Percentiles rank a stretch among this genome's conserved stretches.
These are phyloP conservation scores for Boletus pseudopeckii DNA, from an alignment of 768 basidiomycete species.

Conservation along the genomic window DNA sequence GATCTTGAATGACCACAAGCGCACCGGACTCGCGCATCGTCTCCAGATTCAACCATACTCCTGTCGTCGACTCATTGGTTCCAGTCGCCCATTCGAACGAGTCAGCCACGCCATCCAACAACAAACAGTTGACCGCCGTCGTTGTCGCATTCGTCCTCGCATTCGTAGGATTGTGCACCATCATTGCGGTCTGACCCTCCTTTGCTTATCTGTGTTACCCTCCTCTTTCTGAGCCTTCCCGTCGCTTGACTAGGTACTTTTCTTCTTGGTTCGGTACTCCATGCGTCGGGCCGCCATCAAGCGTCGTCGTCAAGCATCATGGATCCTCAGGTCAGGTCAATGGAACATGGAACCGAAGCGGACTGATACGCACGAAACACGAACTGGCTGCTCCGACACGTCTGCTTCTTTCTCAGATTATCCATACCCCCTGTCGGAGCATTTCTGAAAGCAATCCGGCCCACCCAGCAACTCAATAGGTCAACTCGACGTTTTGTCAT, in stretches of 20 bases:
- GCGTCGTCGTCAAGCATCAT: constrained; percentile 24
- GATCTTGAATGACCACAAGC: constrained; percentile 1
- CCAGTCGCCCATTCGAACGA: neutral
- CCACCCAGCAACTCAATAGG: neutral
- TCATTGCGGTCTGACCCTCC: constrained; percentile 10
- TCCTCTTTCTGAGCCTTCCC: neutral
- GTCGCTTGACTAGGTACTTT: constrained; percentile 3
- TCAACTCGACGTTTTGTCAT: neutral
- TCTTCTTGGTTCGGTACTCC: constrained; percentile 13
- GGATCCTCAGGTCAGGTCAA: constrained; percentile 20
- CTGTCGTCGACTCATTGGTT: constrained; percentile 15
- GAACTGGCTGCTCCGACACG: constrained; percentile 11
- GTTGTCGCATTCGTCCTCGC: neutral
- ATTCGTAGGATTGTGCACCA: neutral
- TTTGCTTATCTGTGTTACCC: neutral
- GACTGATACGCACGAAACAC: constrained; percentile 2
- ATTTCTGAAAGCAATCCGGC: neutral
- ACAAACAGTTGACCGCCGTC: neutral
- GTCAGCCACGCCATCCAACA: neutral
- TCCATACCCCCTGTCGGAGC: constrained; percentile 17
- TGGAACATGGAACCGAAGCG: constrained; percentile 21
- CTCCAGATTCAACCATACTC: neutral
- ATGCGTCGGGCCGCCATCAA: constrained; percentile 18
- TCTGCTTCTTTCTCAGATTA: constrained; percentile 16
- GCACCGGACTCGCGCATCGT: neutral